These are phyloP conservation scores for Mycogone perniciosa DNA, from an alignment of 2,329 filamentous ascomycete species.

Conservation along the genomic window DNA sequence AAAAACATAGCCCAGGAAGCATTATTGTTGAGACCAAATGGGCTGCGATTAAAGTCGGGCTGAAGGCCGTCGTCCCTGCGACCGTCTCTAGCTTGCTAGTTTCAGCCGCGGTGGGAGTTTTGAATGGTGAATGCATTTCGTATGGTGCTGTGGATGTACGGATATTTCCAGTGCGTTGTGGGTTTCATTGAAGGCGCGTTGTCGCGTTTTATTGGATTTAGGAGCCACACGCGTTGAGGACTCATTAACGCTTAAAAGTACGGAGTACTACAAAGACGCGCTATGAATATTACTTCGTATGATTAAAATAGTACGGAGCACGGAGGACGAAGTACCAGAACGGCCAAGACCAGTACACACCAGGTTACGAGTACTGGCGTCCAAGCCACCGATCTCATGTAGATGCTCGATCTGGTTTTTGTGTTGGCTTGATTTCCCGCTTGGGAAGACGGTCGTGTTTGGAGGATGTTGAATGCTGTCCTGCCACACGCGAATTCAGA, in stretches of 20 bases:
- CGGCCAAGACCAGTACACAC: background rate
- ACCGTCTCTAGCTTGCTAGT: too few species aligned
- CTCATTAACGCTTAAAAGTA: conserved; percentile 4
- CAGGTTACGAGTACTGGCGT: conserved; percentile 1
- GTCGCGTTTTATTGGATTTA: conserved; percentile 11
- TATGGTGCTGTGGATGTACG: too few species aligned
- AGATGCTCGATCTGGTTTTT: conserved; percentile 7
- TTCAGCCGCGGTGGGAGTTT: too few species aligned
- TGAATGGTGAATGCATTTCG: too few species aligned
- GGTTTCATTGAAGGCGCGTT: conserved; percentile 10
- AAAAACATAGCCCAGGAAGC: too few species aligned
- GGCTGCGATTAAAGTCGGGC: too few species aligned
- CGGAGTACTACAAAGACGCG: background rate
- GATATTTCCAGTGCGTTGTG: background rate
- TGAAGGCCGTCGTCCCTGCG: too few species aligned
- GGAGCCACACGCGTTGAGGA: conserved; percentile 5
- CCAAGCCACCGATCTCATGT: conserved; percentile 2
- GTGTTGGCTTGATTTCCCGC: conserved; percentile 1
- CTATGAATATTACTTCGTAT: background rate
- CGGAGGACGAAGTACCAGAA: background rate
- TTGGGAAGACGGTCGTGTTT: background rate
- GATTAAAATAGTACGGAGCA: too few species aligned
- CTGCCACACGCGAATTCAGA: background rate
- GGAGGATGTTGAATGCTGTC: background rate
- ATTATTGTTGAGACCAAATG: too few species aligned